A percentile compares a stretch with the other conserved stretches of the same genome.
These are phyloP conservation scores for Xylariaceae sp. DNA, from an alignment of 2,329 filamentous ascomycete genomes.

Conservation along the genomic window DNA sequence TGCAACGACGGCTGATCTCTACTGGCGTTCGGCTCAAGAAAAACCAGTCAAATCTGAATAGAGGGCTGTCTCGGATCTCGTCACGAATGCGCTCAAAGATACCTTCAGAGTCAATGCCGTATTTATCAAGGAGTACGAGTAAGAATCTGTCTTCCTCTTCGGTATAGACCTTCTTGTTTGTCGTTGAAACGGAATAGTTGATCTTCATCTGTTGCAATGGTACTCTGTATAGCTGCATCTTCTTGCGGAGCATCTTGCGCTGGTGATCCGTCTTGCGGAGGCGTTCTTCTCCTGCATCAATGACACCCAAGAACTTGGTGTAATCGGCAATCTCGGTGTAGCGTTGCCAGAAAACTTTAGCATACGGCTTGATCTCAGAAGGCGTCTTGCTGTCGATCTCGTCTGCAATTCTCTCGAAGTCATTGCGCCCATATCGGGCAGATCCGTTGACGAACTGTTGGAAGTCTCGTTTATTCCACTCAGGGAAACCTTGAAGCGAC, in stretches of 20 bases:
- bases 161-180: conserved; percentile 99
- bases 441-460: conserved; percentile 97
- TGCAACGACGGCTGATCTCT: conserved; percentile 88
- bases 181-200: conserved; percentile 97
- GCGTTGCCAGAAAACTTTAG: conserved; percentile 94
- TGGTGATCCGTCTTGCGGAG: conserved; percentile 86
- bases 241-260: conserved; percentile 87
- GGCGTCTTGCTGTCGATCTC: conserved; percentile 89
- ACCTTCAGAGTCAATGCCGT: conserved; percentile 84
- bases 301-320: conserved; percentile 79
- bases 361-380: conserved; percentile 83
- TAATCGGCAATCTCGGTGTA: conserved; percentile 89
- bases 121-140: conserved; percentile 86
- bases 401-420: conserved; percentile 78
- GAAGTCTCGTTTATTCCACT: conserved; percentile 97
- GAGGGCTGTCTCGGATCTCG: conserved; percentile 87
- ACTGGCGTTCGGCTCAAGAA: conserved; percentile 91
- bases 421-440: conserved; percentile 82
- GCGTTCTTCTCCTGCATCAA: conserved; percentile 90
- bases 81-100: conserved; percentile 95
- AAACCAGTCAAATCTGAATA: conserved; percentile 99
- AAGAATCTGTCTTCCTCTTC: conserved; percentile 97
- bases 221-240: conserved; percentile 95
- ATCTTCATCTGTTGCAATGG: conserved; percentile 97
- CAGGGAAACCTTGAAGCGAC: conserved; percentile 78